Conservation (phyloP, 2,329 filamentous ascomycete species). For the Escovopsis sp. region DNA sequence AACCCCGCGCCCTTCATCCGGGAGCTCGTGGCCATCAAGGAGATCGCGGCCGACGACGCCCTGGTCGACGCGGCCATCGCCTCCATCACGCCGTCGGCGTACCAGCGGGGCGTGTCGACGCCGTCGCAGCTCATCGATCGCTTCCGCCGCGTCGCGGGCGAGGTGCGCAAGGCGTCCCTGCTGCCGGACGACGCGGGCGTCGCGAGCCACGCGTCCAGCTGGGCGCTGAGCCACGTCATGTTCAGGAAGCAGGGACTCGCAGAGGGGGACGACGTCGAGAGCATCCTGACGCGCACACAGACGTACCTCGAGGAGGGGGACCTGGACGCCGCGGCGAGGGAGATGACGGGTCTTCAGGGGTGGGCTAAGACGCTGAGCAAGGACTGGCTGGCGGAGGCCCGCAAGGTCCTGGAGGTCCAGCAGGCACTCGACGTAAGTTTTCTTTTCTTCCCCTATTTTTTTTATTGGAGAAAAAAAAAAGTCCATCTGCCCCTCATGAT, state of each 20-base stretch:
- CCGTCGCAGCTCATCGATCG: conserved; percentile 80
- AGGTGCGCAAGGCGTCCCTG: conserved; percentile 88
- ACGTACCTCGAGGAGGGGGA: conserved; percentile 85
- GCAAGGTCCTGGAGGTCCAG: conserved; percentile 84
- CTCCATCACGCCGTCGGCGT: conserved; percentile 87
- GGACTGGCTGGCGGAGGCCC: conserved; percentile 84
- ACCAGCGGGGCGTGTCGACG: conserved; percentile 80
- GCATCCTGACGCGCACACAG: conserved; percentile 78
- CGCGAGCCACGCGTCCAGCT: conserved; percentile 81
- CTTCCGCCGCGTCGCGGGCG: conserved; percentile 80
- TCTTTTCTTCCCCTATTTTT: too few species aligned
- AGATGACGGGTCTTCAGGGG: conserved; percentile 84
- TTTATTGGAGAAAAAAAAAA: background rate
- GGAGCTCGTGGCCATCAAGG: conserved; percentile 87
- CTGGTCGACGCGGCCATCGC: conserved; percentile 88
- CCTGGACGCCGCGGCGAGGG: conserved; percentile 75
- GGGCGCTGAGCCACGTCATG: conserved; percentile 80
- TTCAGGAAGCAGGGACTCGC: conserved; percentile 88
- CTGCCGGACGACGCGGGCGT: conserved; percentile 89
- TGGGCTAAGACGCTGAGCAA: conserved; percentile 93
- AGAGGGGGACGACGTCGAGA: conserved; percentile 81
- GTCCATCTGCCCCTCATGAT: too few species aligned
- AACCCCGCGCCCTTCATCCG: conserved; percentile 74
- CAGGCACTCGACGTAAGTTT: conserved; percentile 83
- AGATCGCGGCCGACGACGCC: conserved; percentile 69